Conservation (phyloP, 2,329 filamentous ascomycete species). For the Diplodia intermedia region DNA sequence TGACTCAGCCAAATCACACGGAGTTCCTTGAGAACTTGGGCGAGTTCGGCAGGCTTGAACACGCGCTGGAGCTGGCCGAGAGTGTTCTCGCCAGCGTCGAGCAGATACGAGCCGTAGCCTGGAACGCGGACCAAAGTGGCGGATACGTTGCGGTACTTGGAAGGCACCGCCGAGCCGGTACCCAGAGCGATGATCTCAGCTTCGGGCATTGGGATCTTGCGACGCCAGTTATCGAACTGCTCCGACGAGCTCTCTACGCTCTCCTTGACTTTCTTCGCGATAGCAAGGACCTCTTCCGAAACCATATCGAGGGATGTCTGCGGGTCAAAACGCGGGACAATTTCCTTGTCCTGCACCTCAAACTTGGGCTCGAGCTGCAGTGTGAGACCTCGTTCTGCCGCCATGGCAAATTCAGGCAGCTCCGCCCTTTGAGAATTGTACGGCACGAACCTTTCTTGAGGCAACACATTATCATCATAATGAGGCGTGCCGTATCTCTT, state of each 20-base stretch:
- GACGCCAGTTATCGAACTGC: conserved; percentile 62
- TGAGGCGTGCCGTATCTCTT: conserved; percentile 74
- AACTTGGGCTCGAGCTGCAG: conserved; percentile 57
- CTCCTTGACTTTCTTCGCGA: conserved; percentile 58
- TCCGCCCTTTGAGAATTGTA: conserved; percentile 35
- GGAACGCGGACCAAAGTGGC: conserved; percentile 85
- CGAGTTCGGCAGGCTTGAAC: conserved; percentile 69
- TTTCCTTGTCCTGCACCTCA: conserved; percentile 45
- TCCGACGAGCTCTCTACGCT: conserved; percentile 48
- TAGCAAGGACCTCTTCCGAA: conserved; percentile 56
- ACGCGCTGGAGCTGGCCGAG: conserved; percentile 83
- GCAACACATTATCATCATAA: conserved; percentile 59
- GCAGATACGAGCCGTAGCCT: conserved; percentile 82
- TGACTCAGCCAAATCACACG: conserved; percentile 92
- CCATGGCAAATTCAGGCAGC: conserved; percentile 37
- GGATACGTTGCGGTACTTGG: conserved; percentile 95
- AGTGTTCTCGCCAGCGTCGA: conserved; percentile 93
- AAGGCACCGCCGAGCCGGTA: conserved; percentile 88
- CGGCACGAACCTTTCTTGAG: conserved; percentile 43
- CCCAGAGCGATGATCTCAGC: conserved; percentile 86
- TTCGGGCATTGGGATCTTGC: conserved; percentile 74
- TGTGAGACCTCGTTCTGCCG: conserved; percentile 52
- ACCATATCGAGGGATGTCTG: conserved; percentile 51
- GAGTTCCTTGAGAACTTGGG: conserved; percentile 76
- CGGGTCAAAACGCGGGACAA: conserved; percentile 41